Evolutionary conservation across 176 grass and related monocot species (phyloP).

Genomic region (Eremochloa ophiuroides): DNA sequence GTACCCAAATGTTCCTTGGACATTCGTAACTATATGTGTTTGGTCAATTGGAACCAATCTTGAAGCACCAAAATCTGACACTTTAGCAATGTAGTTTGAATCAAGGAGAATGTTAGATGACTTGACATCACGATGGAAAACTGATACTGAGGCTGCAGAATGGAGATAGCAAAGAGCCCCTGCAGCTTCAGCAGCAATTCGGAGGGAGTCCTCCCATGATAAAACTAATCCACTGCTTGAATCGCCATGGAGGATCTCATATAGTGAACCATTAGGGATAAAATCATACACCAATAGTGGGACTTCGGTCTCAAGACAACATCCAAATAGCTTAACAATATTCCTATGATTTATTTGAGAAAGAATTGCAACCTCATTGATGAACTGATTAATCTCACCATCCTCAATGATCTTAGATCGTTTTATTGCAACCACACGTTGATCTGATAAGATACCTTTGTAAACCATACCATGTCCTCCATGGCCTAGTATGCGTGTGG

Average conservation of each 20-base stretch:
- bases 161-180: not conserved
- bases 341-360: slow-evolving; percentile 14
- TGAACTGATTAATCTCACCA: not conserved
- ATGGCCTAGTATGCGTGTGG: not conserved
- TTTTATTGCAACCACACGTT: slow-evolving; percentile 6
- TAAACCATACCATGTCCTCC: slow-evolving; percentile 24
- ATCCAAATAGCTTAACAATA: not conserved
- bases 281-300: slow-evolving; percentile 14
- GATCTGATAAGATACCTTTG: slow-evolving; percentile 15
- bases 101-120: not conserved
- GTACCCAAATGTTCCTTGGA: not conserved
- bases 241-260: not conserved
- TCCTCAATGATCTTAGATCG: not conserved
- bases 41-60: not conserved
- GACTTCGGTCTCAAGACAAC: not conserved
- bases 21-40: not conserved
- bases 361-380: slow-evolving; percentile 8
- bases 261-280: not conserved
- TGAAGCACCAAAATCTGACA: not conserved
- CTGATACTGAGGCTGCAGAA: not conserved
- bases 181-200: not conserved
- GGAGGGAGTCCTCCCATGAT: not conserved
- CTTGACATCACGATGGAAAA: slow-evolving; percentile 1
- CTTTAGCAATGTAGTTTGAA: not conserved
- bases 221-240: not conserved